A percentile compares a stretch with the other conserved stretches of the same genome.
These are phyloP conservation scores for Mucor saturninus DNA, from an alignment of 371 early-diverging fungal species.

Conservation along the genomic window DNA sequence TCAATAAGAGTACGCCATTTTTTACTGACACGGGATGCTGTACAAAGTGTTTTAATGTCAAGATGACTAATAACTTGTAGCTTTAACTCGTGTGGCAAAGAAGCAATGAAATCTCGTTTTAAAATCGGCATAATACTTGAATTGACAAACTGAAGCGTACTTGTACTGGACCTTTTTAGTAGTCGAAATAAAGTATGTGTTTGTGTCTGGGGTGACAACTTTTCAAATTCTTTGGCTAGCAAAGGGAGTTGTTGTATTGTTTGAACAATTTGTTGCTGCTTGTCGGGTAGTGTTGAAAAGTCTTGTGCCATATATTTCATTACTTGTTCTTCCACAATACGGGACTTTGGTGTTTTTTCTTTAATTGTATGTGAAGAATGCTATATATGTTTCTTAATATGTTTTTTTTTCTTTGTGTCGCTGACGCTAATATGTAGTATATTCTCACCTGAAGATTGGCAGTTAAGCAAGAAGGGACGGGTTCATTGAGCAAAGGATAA, in stretches of 20 bases:
- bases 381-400: no score
- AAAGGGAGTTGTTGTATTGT: slow-evolving; percentile 8
- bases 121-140: slow-evolving; percentile 78
- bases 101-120: slow-evolving; percentile 84
- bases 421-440: no score
- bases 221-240: slow-evolving; percentile 13
- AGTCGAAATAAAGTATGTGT: slow-evolving; percentile 39
- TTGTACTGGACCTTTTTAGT: slow-evolving; percentile 47
- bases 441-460: no score
- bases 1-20: slow-evolving; percentile 81
- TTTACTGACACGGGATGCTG: slow-evolving; percentile 77
- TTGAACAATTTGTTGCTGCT: not conserved
- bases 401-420: no score
- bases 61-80: slow-evolving; percentile 79
- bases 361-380: no score
- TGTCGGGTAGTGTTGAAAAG: not conserved
- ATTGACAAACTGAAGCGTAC: slow-evolving; percentile 81
- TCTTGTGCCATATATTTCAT: not conserved
- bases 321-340: not conserved
- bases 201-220: slow-evolving; percentile 30
- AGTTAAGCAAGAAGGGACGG: no score
- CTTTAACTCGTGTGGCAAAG: slow-evolving; percentile 79
- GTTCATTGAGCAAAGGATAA: no score
- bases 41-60: slow-evolving; percentile 77
- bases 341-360: no score